Percentiles rank a stretch among this genome's conserved stretches.
Evolutionary conservation across 1,139 yeast genomes (phyloP).

Genomic region (Candida glucosophila): DNA sequence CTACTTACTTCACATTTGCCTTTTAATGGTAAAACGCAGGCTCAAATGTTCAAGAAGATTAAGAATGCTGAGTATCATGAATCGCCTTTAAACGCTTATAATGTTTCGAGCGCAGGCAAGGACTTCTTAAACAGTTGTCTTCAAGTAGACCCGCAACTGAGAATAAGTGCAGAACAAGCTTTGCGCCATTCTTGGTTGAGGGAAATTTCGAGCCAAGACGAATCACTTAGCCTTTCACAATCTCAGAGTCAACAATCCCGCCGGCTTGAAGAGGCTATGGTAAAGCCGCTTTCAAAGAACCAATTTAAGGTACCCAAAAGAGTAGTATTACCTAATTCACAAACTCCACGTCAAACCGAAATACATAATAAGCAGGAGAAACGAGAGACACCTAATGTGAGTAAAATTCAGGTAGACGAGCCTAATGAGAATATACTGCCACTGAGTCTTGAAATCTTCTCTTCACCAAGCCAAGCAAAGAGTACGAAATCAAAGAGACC

Average conservation of each 20-base stretch:
- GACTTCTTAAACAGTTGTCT: slow-evolving; percentile 62
- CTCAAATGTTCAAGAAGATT: slow-evolving; percentile 70
- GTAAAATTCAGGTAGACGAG: not conserved
- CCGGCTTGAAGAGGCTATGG: slow-evolving; percentile 43
- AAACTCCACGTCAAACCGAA: slow-evolving; percentile 13
- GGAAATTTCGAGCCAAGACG: slow-evolving; percentile 23
- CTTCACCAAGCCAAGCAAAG: not conserved
- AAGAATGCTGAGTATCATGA: slow-evolving; percentile 72
- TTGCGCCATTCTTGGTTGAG: slow-evolving; percentile 61
- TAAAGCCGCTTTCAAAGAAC: slow-evolving; percentile 31
- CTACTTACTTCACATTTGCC: slow-evolving; percentile 88
- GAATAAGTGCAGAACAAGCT: slow-evolving; percentile 69
- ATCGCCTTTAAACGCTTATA: slow-evolving; percentile 63
- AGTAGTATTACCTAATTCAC: slow-evolving; percentile 34
- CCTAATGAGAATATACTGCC: not conserved
- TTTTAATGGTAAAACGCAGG: slow-evolving; percentile 87
- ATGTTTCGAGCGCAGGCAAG: slow-evolving; percentile 56
- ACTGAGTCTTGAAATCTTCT: not conserved
- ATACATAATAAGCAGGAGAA: slow-evolving; percentile 5
- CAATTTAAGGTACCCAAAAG: slow-evolving; percentile 35
- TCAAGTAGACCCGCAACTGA: slow-evolving; percentile 62
- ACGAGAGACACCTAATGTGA: not conserved
- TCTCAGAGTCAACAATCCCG: slow-evolving; percentile 60
- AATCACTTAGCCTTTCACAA: slow-evolving; percentile 56
- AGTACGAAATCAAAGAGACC: not conserved